Evolutionary conservation across 495 filamentous ascomycete genomes (phyloP).

Genomic region (Lepidopterella palustris): DNA sequence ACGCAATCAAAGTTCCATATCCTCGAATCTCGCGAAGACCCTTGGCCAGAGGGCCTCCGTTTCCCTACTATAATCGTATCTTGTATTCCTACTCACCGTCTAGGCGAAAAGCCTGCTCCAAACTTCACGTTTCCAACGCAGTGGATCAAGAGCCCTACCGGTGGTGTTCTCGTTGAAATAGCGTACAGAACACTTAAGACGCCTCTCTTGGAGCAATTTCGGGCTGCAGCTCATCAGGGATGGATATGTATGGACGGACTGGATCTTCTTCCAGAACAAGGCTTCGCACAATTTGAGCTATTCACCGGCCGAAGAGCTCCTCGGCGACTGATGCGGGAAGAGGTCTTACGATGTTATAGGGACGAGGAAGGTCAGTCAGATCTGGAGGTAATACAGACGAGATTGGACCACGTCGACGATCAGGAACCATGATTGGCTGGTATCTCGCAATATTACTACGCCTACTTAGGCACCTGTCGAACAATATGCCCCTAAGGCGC

Average conservation of each 20-base stretch:
- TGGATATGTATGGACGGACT: slow-evolving; percentile 79
- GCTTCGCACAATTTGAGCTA: slow-evolving; percentile 75
- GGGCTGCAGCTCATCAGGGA: slow-evolving; percentile 53
- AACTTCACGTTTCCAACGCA: slow-evolving; percentile 69
- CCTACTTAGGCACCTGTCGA: too few species aligned
- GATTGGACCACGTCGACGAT: background rate
- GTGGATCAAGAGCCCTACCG: slow-evolving; percentile 71
- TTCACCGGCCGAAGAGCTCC: slow-evolving; percentile 80
- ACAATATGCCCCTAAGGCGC: too few species aligned
- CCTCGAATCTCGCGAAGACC: slow-evolving; percentile 49
- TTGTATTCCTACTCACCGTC: slow-evolving; percentile 65
- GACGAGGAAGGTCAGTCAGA: background rate
- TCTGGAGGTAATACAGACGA: background rate
- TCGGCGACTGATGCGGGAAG: slow-evolving; percentile 62
- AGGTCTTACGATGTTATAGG: slow-evolving; percentile 45
- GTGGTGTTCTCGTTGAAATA: slow-evolving; percentile 73
- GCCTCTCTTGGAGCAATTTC: slow-evolving; percentile 61
- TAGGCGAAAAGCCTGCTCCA: slow-evolving; percentile 56
- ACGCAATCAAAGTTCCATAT: slow-evolving; percentile 40
- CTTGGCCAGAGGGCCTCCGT: slow-evolving; percentile 59
- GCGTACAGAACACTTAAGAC: slow-evolving; percentile 70
- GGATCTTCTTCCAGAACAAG: slow-evolving; percentile 73
- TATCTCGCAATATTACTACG: too few species aligned
- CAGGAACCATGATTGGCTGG: background rate
- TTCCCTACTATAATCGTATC: slow-evolving; percentile 70